Evolutionary conservation across 176 grass and related monocot genomes (phyloP), one percentile per base, ranked within the genome.

Genomic region (Oryza punctata): DNA sequence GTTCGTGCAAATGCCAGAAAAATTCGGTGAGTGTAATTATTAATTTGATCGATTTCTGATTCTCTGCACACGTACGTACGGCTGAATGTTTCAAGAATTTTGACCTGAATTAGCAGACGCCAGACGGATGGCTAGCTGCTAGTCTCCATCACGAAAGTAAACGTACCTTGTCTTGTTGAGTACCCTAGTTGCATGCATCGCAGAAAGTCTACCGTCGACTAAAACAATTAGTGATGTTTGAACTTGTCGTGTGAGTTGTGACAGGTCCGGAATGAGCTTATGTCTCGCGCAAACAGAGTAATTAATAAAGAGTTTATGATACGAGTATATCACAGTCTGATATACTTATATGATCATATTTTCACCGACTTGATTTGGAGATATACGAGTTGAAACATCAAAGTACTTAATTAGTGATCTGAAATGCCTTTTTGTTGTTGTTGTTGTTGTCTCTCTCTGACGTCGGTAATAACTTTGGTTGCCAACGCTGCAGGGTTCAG

Each of bases 401-500:
- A 54, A 54, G 5, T 54, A 7, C 18, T 54, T 19, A 54, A 54
- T 54, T 4, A 21, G 50, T 54, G 50, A 54, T 52, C 50, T 54
- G 50, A 21, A 21, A 33, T 33, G 32, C 32, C 32, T 33, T 0
- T 35, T 35, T 1, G 2, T 16, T 50, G 0, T 18, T 6, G 19
- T 54, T 19, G 1, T 7, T 54, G 18, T 1, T 18, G 5, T 16
- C 30, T 54, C 49, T 54, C 2, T 4, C 49, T 54, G 15, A 19
- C 16, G 5, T 54, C 45, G 12, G 13, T 47, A 4, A 18, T 18
- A 9, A 27, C 12, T 23, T 33, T 33, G 32, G 32, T 33, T 33
- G 32, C 32, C 32, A 33, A 33, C 32, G 32, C 32, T 5, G 32
- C 30, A 89, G 87, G 87, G 26, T 81, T 89, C 18, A 85, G 27